These are phyloP conservation scores for Lepiota venenata DNA, from an alignment of 768 basidiomycete genomes.

Conservation along the genomic window DNA sequence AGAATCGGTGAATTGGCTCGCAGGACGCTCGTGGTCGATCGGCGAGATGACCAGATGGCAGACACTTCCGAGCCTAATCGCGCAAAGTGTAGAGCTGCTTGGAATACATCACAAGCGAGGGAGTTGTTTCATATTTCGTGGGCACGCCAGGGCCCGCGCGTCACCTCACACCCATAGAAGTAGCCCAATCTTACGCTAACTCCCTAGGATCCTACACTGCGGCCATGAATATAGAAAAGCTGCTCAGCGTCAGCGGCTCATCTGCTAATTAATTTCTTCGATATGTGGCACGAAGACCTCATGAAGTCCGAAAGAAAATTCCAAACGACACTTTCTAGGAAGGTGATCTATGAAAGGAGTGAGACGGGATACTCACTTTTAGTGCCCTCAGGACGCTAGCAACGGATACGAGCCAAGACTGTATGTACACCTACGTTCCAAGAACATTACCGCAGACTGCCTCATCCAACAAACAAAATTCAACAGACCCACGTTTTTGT, in stretches of 20 bases:
- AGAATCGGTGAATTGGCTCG: conserved; percentile 78
- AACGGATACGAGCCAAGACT: conserved; percentile 90
- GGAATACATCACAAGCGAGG: conserved; percentile 25
- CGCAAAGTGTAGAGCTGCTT: conserved; percentile 52
- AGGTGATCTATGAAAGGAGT: not conserved
- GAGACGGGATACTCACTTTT: not conserved
- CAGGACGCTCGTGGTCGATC: conserved; percentile 85
- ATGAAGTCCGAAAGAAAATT: conserved; percentile 87
- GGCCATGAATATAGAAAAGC: conserved; percentile 91
- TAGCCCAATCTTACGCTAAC: not conserved
- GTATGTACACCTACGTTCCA: conserved; percentile 76
- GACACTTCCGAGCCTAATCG: conserved; percentile 67
- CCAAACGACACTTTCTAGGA: conserved; percentile 96
- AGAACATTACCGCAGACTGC: conserved; percentile 90
- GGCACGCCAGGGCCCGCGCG: too few species aligned
- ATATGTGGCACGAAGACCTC: conserved; percentile 82
- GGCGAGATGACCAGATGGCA: conserved; percentile 60
- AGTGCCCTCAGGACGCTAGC: conserved; percentile 68
- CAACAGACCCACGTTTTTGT: not conserved
- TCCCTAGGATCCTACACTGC: conserved; percentile 72
- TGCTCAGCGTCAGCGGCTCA: conserved; percentile 77
- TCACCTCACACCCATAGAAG: conserved; percentile 12
- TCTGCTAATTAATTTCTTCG: conserved; percentile 70
- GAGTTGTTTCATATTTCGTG: too few species aligned
- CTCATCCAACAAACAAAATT: not conserved